Base-by-base conservation (phyloP, 495 filamentous ascomycete species). In the Tirmania nivea region DNA sequence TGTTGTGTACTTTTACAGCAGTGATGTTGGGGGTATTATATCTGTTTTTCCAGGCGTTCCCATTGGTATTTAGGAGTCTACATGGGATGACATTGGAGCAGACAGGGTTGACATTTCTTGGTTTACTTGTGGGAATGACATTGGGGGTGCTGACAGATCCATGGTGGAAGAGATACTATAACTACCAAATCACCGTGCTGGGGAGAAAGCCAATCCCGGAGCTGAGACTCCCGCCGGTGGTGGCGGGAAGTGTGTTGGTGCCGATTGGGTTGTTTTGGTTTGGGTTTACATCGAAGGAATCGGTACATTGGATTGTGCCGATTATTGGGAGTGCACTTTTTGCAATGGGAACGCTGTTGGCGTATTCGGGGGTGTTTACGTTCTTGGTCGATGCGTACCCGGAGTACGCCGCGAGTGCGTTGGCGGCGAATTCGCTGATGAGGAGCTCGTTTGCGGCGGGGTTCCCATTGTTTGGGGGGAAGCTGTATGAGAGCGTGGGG, bases 301-400 rank as follows among this genome's bases (percentile, higher is more conserved):
- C 66, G 10, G 75, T 89, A 34, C 83, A 88, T 65, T 87, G 73
- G 71, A 74, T 79, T 57, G 77, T 73, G 2, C 71, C 70, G 53
- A 79, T 86, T 49, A 71, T 78, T 10, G 79, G 73, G 21, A 77
- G 75, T 20, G 76, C 73, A 6, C 76, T 81, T 6, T 86, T 89
- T 59, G 84, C 81, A 3, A 81, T 83, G 54, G 85, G 83, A n/a
- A 84, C 77, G 35, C 71, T 86, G 49, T 68, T 87, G 9, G 82
- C 83, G 19, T 95, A 84, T 66, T 78, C 78, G 12, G 88, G 87
- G 12, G 75, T 94, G 59, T 96, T 95, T 66, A 94, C 88, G 21
- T 95, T 94, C 68, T 70, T 95, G 51, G 89, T 96, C 31, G 88
- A 93, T 66, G 81, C 82, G n/a, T 89, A 93, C 65, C 88, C 89